These are phyloP conservation scores for Kappamyces sp. DNA, from an alignment of 192 early-diverging fungal genomes.

Conservation along the genomic window DNA sequence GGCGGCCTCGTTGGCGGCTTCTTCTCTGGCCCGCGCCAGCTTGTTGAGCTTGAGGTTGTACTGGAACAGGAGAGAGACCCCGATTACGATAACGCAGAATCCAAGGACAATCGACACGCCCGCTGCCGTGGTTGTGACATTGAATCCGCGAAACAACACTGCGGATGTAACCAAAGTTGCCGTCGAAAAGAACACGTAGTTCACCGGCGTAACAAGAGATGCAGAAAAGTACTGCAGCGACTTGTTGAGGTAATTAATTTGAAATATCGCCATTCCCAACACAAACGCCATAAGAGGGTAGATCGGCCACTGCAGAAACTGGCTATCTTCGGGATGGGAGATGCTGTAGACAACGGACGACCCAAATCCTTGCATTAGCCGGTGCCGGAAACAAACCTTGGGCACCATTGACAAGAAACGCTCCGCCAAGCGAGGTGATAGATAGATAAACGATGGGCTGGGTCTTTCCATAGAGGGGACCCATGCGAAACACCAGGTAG, in stretches of 20 bases:
- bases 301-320: conserved; percentile 63
- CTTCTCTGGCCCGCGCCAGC: conserved; percentile 3
- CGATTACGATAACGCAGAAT: conserved; percentile 49
- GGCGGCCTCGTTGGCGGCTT: too few relatives aligned
- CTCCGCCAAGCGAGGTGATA: conserved; percentile 57
- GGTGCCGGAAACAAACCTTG: conserved; percentile 36
- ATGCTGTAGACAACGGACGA: conserved; percentile 57
- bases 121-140: conserved; percentile 21
- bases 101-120: conserved; percentile 32
- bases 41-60: conserved; percentile 29
- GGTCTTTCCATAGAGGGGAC: conserved; percentile 53
- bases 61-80: conserved; percentile 43
- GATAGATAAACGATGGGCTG: conserved; percentile 48
- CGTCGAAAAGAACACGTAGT: conserved; percentile 70
- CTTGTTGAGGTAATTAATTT: conserved; percentile 69
- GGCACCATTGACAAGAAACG: conserved; percentile 58
- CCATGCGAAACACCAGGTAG: conserved; percentile 48
- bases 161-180: conserved; percentile 60
- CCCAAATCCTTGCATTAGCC: conserved; percentile 43
- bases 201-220: conserved; percentile 68
- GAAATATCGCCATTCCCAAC: conserved; percentile 39
- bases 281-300: conserved; percentile 60
- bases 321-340: conserved; percentile 37
- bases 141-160: conserved; percentile 59
- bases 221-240: conserved; percentile 65